Conservation (phyloP, 176 grass and related monocot genomes). For the Ensete glaucum region DNA sequence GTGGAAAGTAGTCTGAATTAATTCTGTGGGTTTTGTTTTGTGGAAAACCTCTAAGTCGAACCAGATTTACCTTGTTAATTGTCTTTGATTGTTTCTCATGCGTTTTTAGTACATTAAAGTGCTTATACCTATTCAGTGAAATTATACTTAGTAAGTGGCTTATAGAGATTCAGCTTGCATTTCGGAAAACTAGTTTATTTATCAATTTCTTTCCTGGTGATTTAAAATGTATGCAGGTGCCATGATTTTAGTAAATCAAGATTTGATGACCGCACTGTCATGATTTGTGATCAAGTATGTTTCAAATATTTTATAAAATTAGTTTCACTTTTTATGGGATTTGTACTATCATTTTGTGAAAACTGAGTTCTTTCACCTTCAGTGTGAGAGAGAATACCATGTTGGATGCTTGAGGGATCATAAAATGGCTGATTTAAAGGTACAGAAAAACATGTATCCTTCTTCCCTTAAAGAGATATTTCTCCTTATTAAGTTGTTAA, state of each 20-base stretch:
- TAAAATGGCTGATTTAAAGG: slow-evolving; percentile 80
- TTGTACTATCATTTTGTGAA: background rate
- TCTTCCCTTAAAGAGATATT: too few relatives aligned
- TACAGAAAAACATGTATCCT: slow-evolving; percentile 5
- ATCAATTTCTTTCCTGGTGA: background rate
- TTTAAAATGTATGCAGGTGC: slow-evolving; percentile 33
- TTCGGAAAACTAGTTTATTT: background rate
- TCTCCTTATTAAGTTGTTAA: too few relatives aligned
- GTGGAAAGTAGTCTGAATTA: too few relatives aligned
- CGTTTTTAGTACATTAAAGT: background rate
- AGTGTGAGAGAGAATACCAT: slow-evolving; percentile 97
- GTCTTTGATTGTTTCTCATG: background rate
- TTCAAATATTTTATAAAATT: background rate
- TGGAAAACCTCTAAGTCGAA: too few relatives aligned
- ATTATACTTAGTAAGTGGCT: background rate
- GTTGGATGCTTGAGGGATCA: slow-evolving; percentile 84
- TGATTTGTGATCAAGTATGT: slow-evolving; percentile 88
- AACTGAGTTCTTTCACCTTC: slow-evolving; percentile 23
- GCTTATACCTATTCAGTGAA: background rate
- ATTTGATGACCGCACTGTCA: slow-evolving; percentile 78
- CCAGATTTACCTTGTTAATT: too few relatives aligned
- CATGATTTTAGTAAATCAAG: slow-evolving; percentile 79
- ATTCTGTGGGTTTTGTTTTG: too few relatives aligned
- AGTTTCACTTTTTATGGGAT: background rate
- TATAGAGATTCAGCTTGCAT: background rate